phyloP scores from a whole-genome alignment of 2,329 filamentous ascomycete genomes.

The Botrytis fabae region DNA sequence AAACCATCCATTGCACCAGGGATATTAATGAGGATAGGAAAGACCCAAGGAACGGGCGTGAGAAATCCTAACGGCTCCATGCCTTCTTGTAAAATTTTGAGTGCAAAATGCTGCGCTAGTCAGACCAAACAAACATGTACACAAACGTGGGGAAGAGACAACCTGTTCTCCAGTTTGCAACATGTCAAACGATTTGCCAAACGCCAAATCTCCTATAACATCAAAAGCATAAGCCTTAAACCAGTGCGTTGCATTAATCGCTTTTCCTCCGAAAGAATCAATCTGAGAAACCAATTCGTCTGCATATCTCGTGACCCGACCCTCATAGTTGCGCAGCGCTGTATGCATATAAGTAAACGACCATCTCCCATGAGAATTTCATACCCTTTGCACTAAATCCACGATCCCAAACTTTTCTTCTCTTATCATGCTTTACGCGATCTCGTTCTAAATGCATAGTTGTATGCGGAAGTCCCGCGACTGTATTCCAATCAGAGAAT shows the following conservation, averaged over 20 bases:
- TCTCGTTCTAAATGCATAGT: slow-evolving; percentile 30
- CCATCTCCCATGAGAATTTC: background rate
- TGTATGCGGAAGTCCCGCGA: slow-evolving; percentile 20
- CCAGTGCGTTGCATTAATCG: slow-evolving; percentile 31
- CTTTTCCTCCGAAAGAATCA: slow-evolving; percentile 25
- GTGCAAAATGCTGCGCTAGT: slow-evolving; percentile 21
- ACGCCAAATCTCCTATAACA: slow-evolving; percentile 37
- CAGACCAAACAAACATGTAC: background rate
- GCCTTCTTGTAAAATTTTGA: slow-evolving; percentile 26
- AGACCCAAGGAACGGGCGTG: slow-evolving; percentile 32
- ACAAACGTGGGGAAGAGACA: background rate
- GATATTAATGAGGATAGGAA: slow-evolving; percentile 28
- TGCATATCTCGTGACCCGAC: slow-evolving; percentile 28
- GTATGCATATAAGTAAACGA: background rate
- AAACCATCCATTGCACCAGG: slow-evolving; percentile 23
- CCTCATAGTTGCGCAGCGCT: slow-evolving; percentile 35
- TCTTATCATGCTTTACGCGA: slow-evolving; percentile 30
- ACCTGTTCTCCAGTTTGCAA: slow-evolving; percentile 23
- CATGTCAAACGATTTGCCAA: slow-evolving; percentile 36
- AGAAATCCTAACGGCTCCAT: slow-evolving; percentile 27
- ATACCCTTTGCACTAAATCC: slow-evolving; percentile 30
- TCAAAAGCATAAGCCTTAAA: slow-evolving; percentile 36
- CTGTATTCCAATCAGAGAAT: background rate
- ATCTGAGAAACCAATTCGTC: slow-evolving; percentile 29
- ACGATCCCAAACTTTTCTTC: slow-evolving; percentile 34